Percentiles rank a stretch among this genome's conserved stretches.
Conservation (phyloP, 2,329 filamentous ascomycete genomes). For the Tetracladium maxilliforme region DNA sequence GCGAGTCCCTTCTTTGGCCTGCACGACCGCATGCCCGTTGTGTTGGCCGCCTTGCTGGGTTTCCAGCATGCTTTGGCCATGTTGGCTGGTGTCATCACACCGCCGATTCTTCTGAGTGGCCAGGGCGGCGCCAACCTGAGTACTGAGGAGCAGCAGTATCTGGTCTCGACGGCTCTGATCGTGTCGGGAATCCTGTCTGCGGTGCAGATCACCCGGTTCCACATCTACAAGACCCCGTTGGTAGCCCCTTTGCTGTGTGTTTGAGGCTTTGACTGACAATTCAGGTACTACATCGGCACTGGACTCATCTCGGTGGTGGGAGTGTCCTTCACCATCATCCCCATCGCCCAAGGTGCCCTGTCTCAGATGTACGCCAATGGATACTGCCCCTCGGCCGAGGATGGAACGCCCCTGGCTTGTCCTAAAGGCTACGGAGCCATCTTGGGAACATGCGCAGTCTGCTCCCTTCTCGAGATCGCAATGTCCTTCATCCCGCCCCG, state of each 20-base stretch:
- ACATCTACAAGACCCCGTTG: slow-evolving; percentile 49
- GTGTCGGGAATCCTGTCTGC: slow-evolving; percentile 62
- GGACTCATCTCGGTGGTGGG: slow-evolving; percentile 70
- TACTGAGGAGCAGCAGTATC: slow-evolving; percentile 51
- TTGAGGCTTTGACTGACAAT: slow-evolving; percentile 1
- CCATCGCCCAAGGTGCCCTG: slow-evolving; percentile 57
- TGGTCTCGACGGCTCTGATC: slow-evolving; percentile 66
- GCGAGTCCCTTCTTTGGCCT: slow-evolving; percentile 82
- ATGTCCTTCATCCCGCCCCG: slow-evolving; percentile 62
- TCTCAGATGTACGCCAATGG: slow-evolving; percentile 67
- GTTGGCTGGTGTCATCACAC: slow-evolving; percentile 62
- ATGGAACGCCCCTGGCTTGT: slow-evolving; percentile 56
- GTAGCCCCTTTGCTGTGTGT: slow-evolving; percentile 9
- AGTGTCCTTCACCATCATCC: slow-evolving; percentile 64
- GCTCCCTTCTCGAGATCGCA: slow-evolving; percentile 53
- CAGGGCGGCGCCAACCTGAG: slow-evolving; percentile 48
- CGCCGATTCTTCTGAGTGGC: slow-evolving; percentile 57
- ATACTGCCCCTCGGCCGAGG: slow-evolving; percentile 41
- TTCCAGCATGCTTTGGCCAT: slow-evolving; percentile 71
- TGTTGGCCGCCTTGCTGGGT: slow-evolving; percentile 60
- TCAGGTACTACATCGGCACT: slow-evolving; percentile 61
- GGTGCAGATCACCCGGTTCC: slow-evolving; percentile 66
- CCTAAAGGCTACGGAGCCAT: slow-evolving; percentile 65
- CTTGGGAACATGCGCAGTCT: slow-evolving; percentile 53
- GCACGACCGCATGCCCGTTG: slow-evolving; percentile 61